Conservation (phyloP, 331 rosid species). For the Dryas integrifolia region DNA sequence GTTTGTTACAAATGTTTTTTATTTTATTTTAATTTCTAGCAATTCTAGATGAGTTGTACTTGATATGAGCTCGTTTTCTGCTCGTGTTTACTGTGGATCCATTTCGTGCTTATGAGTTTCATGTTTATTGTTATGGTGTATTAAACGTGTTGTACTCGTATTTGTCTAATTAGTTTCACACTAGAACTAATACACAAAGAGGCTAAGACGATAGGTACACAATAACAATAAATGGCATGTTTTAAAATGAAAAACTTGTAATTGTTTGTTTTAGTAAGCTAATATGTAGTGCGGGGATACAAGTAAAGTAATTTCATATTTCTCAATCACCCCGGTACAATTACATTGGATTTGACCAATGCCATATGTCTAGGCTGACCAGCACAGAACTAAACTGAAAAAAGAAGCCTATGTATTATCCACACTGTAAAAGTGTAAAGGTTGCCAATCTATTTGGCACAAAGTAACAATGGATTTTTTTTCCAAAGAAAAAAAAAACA, state of each 20-base stretch:
- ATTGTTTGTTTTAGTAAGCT: background rate
- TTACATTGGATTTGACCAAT: conserved; percentile 15
- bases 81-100: too few relatives aligned
- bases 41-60: too few relatives aligned
- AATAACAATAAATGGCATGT: too few relatives aligned
- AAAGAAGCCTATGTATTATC: conserved; percentile 23
- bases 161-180: too few relatives aligned
- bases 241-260: background rate
- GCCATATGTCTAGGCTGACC: background rate
- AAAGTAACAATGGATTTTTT: background rate
- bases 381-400: background rate
- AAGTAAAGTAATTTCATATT: background rate
- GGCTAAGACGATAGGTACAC: background rate
- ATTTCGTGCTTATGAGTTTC: too few relatives aligned
- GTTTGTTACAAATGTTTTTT: too few relatives aligned
- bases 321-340: conserved; percentile 1
- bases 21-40: too few relatives aligned
- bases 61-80: too few relatives aligned
- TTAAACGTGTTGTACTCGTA: too few relatives aligned
- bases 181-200: background rate
- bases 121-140: too few relatives aligned
- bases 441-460: conserved; percentile 28
- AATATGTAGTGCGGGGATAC: background rate
- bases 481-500: background rate
- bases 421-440: conserved; percentile 22